Conservation (phyloP, 2,329 filamentous ascomycete species). For the Ascocoryne sarcoides region DNA sequence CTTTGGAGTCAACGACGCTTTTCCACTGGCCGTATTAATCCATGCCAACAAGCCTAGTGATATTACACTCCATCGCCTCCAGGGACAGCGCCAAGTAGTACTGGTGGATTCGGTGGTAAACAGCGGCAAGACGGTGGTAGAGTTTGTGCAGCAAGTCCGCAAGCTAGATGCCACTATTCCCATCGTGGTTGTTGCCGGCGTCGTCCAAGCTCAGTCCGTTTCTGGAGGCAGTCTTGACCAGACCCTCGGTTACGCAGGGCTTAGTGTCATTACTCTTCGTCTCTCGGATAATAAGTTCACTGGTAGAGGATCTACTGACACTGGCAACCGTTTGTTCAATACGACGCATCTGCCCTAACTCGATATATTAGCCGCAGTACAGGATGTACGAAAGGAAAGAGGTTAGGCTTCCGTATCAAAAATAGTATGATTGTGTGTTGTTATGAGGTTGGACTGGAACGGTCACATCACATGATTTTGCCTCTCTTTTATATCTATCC, state of each 20-base stretch:
- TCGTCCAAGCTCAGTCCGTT: conserved; percentile 38
- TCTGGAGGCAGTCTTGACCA: conserved; percentile 11
- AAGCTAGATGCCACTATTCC: conserved; percentile 30
- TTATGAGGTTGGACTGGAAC: no score
- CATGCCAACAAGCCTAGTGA: conserved; percentile 36
- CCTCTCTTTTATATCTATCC: no score
- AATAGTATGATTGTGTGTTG: no score
- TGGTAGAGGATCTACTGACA: conserved; percentile 45
- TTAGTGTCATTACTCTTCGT: conserved; percentile 43
- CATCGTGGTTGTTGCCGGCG: conserved; percentile 47
- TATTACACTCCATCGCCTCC: conserved; percentile 35
- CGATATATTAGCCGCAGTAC: no score
- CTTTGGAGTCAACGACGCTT: conserved; percentile 43
- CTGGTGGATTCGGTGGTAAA: conserved; percentile 56
- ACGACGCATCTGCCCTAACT: conserved; percentile 40
- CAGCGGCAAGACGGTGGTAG: conserved; percentile 39
- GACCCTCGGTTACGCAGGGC: conserved; percentile 11
- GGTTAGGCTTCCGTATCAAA: no score
- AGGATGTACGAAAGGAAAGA: no score
- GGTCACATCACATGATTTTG: no score
- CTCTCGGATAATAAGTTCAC: conserved; percentile 48
- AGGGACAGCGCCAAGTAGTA: conserved; percentile 34
- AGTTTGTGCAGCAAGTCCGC: conserved; percentile 42
- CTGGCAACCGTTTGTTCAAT: conserved; percentile 51
- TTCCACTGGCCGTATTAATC: conserved; percentile 43